Percentiles rank a stretch among this genome's conserved stretches.
These are phyloP conservation scores for Punctularia strigosozonata DNA, from an alignment of 768 basidiomycete species.

Conservation along the genomic window DNA sequence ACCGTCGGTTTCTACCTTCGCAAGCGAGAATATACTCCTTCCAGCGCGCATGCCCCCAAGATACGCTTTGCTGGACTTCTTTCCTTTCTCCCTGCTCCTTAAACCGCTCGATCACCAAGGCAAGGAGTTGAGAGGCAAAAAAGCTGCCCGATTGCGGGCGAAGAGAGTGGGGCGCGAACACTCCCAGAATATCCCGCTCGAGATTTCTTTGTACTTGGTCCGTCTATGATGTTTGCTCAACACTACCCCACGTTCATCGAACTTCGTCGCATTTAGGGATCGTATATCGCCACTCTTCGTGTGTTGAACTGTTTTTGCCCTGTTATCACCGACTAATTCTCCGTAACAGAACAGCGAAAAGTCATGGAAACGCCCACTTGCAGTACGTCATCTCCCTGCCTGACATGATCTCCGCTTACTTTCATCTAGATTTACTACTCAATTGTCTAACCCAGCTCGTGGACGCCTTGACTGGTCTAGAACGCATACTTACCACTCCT, in stretches of 20 bases:
- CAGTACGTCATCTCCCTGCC: constrained; percentile 35
- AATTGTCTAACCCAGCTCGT: constrained; percentile 40
- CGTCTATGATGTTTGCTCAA: constrained; percentile 13
- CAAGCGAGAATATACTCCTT: constrained; percentile 33
- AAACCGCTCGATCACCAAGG: constrained; percentile 32
- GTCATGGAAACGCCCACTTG: constrained; percentile 45
- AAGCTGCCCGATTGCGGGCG: constrained; percentile 42
- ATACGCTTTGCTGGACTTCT: constrained; percentile 50
- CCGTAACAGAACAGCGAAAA: constrained; percentile 45
- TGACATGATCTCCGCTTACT: no score
- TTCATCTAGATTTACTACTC: constrained; percentile 9
- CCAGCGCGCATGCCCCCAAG: constrained; percentile 48
- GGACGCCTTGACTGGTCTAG: constrained; percentile 55
- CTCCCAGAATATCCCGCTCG: constrained; percentile 52
- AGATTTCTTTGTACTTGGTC: constrained; percentile 58
- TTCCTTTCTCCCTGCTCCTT: constrained; percentile 56
- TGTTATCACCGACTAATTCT: no score
- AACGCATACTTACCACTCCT: constrained; percentile 64
- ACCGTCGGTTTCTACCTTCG: no score
- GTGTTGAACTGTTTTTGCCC: no score
- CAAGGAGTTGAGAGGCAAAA: constrained; percentile 43
- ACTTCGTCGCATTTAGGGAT: no score
- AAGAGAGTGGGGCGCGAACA: constrained; percentile 29
- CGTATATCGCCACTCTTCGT: constrained; percentile 52
- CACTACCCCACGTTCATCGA: constrained; percentile 3